Evolutionary conservation across 805 yeast genomes (phyloP), one percentile per base, ranked within the genome.

Genomic region (Nakazawaea sp.): DNA sequence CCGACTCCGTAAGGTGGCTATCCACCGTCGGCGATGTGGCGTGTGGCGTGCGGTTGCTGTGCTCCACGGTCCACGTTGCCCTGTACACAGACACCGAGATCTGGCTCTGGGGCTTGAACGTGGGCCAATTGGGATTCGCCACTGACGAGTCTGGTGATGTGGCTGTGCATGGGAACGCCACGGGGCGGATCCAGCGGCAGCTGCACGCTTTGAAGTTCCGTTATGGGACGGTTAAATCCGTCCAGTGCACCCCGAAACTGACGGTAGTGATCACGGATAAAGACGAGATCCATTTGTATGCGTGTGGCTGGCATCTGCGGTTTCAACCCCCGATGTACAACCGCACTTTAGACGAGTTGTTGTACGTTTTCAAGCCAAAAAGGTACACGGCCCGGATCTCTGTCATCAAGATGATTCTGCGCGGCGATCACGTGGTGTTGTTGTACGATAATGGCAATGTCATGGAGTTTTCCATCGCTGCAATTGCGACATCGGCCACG

Each of bases 51-150:
- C n/a, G n/a, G n/a, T n/a, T n/a, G 10, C 10, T 10, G 24, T 78
- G 82, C 15, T 83, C 95, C 3, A 75, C 70, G 32, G 66, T 80
- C 10, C 94, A 85, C 52, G 75, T 90, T 4, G 66, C 78, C 15
- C 83, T 73, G 0, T 80, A 66, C 43, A 60, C 78, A 0, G 61
- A 59, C 5, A 52, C 60, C 30, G 72, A 70, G 8, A 45, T 81
- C 1, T 72, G 60, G 42, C 55, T 75, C 27, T 86, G 95, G 95
- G 96, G 96, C 2, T 58, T 80, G 26, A 83, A 86, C 50, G 59
- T 75, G 25, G 96, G 96, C 0, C 95, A 86, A 53, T 75, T 86
- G 78, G 90, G 90, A 3, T 61, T 72, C 34, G 47, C 62, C 5
- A 41, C 59, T 13, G 57, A 56, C 12, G n/a, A n/a, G n/a, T n/a